Conservation (phyloP, 352 stramenopile genomes). For the Globisporangium parvum region DNA sequence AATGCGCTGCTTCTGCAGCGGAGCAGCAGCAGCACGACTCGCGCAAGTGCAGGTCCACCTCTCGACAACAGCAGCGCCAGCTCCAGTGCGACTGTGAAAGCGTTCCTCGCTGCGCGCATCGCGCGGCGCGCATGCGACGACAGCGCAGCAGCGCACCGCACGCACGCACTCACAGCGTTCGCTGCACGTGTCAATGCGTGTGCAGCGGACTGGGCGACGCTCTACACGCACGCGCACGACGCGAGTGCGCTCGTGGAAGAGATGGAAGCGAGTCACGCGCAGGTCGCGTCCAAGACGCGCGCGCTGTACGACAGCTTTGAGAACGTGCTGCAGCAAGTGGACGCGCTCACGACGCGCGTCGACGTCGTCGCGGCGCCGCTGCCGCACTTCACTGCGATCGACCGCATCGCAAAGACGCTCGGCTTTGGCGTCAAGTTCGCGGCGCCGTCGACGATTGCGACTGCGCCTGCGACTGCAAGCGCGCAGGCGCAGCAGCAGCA, state of each 20-base stretch:
- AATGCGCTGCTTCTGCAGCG: slow-evolving; percentile 32
- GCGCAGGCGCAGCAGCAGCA: slow-evolving; percentile 11
- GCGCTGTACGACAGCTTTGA: slow-evolving; percentile 78
- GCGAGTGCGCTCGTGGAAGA: slow-evolving; percentile 65
- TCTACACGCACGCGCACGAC: slow-evolving; percentile 51
- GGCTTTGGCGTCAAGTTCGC: slow-evolving; percentile 72
- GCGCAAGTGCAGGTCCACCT: not conserved
- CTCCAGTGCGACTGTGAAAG: slow-evolving; percentile 27
- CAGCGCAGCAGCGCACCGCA: not conserved
- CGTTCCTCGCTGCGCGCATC: slow-evolving; percentile 24
- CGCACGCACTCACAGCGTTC: slow-evolving; percentile 21
- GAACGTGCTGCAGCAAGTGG: slow-evolving; percentile 51
- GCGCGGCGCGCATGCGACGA: not conserved
- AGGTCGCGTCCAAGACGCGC: slow-evolving; percentile 68
- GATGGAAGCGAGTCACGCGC: slow-evolving; percentile 77
- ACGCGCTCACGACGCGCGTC: slow-evolving; percentile 54
- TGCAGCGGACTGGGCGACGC: slow-evolving; percentile 26
- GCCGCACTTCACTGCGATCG: slow-evolving; percentile 70
- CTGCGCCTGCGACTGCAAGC: not conserved
- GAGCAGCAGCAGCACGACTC: too few species aligned
- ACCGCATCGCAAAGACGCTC: slow-evolving; percentile 41
- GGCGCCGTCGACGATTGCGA: slow-evolving; percentile 16
- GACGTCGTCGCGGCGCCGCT: slow-evolving; percentile 56
- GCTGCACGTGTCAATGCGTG: slow-evolving; percentile 24
- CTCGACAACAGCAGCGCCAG: not conserved